Conservation (phyloP, 2,329 filamentous ascomycete species). For the Cladophialophora chaetospira region DNA sequence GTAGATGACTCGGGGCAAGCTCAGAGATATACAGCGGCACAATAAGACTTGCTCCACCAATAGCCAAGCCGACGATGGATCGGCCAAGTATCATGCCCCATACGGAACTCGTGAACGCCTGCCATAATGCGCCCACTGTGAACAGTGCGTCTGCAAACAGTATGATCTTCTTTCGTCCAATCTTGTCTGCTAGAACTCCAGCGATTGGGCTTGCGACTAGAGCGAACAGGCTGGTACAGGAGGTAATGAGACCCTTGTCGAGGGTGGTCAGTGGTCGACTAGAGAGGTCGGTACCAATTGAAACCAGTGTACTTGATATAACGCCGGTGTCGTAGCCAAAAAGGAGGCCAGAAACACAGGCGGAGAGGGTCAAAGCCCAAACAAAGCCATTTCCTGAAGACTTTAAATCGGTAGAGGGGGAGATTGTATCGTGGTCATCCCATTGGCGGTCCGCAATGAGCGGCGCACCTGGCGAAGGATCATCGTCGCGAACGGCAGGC, state of each 20-base stretch:
- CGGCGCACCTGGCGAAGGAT: constrained; percentile 18
- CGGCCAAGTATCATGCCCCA: constrained; percentile 50
- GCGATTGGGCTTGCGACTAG: constrained; percentile 58
- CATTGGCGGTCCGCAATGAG: constrained; percentile 16
- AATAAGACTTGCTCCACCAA: constrained; percentile 66
- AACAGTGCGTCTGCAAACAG: constrained; percentile 50
- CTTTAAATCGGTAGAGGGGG: neutral
- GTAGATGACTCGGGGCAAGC: constrained; percentile 71
- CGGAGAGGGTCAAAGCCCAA: constrained; percentile 59
- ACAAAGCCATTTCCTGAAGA: constrained; percentile 49
- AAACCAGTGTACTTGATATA: constrained; percentile 62
- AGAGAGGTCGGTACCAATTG: constrained; percentile 57
- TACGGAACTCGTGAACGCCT: constrained; percentile 45
- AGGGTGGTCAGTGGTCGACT: constrained; percentile 52
- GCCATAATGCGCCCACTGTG: constrained; percentile 46
- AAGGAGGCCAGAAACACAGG: constrained; percentile 59
- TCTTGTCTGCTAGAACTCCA: constrained; percentile 53
- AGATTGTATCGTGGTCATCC: neutral
- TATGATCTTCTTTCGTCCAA: constrained; percentile 52
- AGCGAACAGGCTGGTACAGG: constrained; percentile 59
- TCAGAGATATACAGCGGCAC: constrained; percentile 88
- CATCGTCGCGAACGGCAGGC: constrained; percentile 13
- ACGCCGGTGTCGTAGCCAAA: constrained; percentile 67
- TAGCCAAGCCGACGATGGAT: constrained; percentile 50
- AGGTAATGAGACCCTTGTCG: constrained; percentile 62